Percentiles rank a stretch among this genome's conserved stretches.
These are phyloP conservation scores for Gyrodon lividus DNA, from an alignment of 768 basidiomycete genomes.

Conservation along the genomic window DNA sequence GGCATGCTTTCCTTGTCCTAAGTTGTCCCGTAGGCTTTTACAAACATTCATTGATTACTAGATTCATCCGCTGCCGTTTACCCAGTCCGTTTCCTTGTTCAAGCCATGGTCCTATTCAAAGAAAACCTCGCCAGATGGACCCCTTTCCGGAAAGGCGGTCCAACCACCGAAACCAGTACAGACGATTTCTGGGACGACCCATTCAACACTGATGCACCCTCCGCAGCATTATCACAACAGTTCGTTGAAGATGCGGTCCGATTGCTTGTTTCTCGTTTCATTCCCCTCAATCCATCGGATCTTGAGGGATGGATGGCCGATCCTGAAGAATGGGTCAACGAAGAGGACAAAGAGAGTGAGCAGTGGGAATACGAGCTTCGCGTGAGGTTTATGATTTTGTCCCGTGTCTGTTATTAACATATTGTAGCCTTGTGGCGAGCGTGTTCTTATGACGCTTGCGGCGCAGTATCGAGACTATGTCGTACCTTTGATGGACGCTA, in stretches of 20 bases:
- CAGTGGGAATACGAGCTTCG: conserved; percentile 93
- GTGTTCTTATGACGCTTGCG: conserved; percentile 81
- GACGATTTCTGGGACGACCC: neutral
- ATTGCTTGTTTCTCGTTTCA: conserved; percentile 78
- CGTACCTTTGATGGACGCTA: conserved; percentile 58
- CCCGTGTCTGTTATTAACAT: neutral
- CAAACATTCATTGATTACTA: conserved; percentile 24
- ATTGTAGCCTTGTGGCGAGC: conserved; percentile 83
- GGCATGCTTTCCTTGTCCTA: conserved; percentile 40
- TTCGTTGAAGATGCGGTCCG: conserved; percentile 75
- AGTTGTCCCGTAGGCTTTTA: neutral
- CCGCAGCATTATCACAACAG: conserved; percentile 57
- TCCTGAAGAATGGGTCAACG: conserved; percentile 93
- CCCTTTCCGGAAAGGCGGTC: conserved; percentile 58
- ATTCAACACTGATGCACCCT: conserved; percentile 12
- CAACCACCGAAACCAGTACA: conserved; percentile 58
- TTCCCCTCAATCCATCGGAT: conserved; percentile 81
- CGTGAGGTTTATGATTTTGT: conserved; percentile 44
- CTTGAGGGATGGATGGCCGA: conserved; percentile 82
- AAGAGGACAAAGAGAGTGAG: conserved; percentile 86
- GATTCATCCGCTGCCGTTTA: conserved; percentile 64
- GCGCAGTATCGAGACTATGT: conserved; percentile 70
- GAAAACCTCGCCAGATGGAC: conserved; percentile 81
- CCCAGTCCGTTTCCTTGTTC: conserved; percentile 78
- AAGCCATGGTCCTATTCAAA: conserved; percentile 84